A percentile compares a stretch with the other conserved stretches of the same genome.
Evolutionary conservation across 495 filamentous ascomycete species (phyloP).

Genomic region (Podospora comata): DNA sequence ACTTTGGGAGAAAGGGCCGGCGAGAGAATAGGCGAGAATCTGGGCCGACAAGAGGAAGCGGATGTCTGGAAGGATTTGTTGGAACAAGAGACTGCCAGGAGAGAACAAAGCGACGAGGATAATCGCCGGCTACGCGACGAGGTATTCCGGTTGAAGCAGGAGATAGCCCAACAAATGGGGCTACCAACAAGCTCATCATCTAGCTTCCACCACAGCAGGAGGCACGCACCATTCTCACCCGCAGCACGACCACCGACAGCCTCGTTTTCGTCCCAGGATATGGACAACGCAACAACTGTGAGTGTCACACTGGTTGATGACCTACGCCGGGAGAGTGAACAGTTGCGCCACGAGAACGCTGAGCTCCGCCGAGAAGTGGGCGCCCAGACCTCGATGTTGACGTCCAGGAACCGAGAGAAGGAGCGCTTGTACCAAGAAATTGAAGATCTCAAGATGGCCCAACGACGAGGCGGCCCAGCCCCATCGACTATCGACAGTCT

Average conservation of each 20-base stretch:
- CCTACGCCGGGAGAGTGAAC: slow-evolving; percentile 60
- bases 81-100: slow-evolving; percentile 84
- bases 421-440: slow-evolving; percentile 95
- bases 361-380: slow-evolving; percentile 88
- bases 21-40: slow-evolving; percentile 55
- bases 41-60: slow-evolving; percentile 79
- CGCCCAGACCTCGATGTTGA: slow-evolving; percentile 96
- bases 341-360: slow-evolving; percentile 86
- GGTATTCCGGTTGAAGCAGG: slow-evolving; percentile 67
- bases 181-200: slow-evolving; percentile 3
- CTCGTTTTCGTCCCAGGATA: slow-evolving; percentile 53
- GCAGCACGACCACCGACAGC: slow-evolving; percentile 57
- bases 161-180: slow-evolving; percentile 41
- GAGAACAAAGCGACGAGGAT: slow-evolving; percentile 88
- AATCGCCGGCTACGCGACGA: slow-evolving; percentile 83
- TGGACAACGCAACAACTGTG: slow-evolving; percentile 50
- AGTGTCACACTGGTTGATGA: slow-evolving; percentile 66
- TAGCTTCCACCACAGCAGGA: neutral
- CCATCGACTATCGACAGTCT: slow-evolving; percentile 81
- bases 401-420: slow-evolving; percentile 90
- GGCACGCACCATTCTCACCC: slow-evolving; percentile 50
- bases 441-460: slow-evolving; percentile 86
- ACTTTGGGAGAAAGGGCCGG: slow-evolving; percentile 62
- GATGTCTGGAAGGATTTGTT: slow-evolving; percentile 94
- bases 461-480: slow-evolving; percentile 59